Percentiles rank a stretch among this genome's conserved stretches.
phyloP scores from a whole-genome alignment of 2,329 filamentous ascomycete species.

The Mycosphaerella sp. region DNA sequence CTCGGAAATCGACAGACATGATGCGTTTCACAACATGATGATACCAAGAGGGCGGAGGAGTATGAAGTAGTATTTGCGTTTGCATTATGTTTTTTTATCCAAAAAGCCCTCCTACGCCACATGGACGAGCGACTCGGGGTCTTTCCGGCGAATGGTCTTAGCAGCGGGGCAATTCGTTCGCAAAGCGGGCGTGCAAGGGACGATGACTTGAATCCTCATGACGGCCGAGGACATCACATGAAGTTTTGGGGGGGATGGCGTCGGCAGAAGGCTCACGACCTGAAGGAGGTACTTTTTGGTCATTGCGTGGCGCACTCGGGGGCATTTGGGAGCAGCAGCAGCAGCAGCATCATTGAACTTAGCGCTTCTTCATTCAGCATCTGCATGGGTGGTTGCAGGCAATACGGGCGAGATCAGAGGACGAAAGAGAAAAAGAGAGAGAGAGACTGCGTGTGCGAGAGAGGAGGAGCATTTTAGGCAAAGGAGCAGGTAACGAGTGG shows the following conservation, averaged over 20 bases:
- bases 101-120: background rate
- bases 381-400: constrained; percentile 9
- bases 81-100: constrained; percentile 7
- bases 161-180: constrained; percentile 17
- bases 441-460: background rate
- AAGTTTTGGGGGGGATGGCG: constrained; percentile 8
- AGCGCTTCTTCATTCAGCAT: constrained; percentile 13
- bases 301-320: constrained; percentile 1
- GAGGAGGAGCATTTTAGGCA: background rate
- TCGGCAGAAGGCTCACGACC: constrained; percentile 18
- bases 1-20: background rate
- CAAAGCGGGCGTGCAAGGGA: constrained; percentile 15
- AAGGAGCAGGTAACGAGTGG: background rate
- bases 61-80: constrained; percentile 1
- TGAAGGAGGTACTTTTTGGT: constrained; percentile 5
- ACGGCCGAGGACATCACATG: constrained; percentile 24
- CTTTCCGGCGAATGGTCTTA: constrained; percentile 7
- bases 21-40: constrained; percentile 6
- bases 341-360: background rate
- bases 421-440: no score
- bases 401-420: no score
- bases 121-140: background rate
- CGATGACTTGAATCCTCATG: constrained; percentile 17
- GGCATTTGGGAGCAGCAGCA: background rate
- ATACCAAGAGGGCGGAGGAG: constrained; percentile 5